phyloP scores from a whole-genome alignment of 495 filamentous ascomycete species.

The Penicillium nucicola region DNA sequence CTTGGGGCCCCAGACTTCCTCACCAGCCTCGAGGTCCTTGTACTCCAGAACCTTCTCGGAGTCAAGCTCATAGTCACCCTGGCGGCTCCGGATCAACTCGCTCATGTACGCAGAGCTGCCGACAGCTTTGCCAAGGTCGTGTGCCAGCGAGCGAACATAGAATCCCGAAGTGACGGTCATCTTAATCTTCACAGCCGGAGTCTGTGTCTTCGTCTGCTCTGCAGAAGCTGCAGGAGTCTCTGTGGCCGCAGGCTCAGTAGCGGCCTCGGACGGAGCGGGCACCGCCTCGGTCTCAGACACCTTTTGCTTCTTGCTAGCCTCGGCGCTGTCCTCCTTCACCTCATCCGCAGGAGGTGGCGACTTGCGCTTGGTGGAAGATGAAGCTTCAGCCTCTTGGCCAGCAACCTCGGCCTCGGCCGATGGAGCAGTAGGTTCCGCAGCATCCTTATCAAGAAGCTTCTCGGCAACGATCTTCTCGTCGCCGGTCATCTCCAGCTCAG shows the following conservation, averaged over 20 bases:
- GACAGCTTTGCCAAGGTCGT: constrained; percentile 83
- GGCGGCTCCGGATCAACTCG: constrained; percentile 72
- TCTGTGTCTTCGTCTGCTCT: constrained; percentile 30
- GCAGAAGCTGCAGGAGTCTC: constrained; percentile 7
- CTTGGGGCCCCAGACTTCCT: constrained; percentile 79
- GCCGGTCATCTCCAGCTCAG: constrained; percentile 65
- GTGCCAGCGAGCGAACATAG: constrained; percentile 90
- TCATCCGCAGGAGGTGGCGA: constrained; percentile 29
- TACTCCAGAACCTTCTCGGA: constrained; percentile 76
- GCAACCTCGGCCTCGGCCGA: constrained; percentile 20
- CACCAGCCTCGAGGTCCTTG: constrained; percentile 70
- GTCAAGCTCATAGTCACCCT: constrained; percentile 69
- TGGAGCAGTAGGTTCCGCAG: constrained; percentile 17
- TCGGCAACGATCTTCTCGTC: constrained; percentile 72
- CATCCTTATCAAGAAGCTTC: constrained; percentile 55
- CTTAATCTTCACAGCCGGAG: constrained; percentile 73
- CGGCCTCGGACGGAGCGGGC: constrained; percentile 12
- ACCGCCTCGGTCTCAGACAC: constrained; percentile 26
- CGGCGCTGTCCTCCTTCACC: constrained; percentile 14
- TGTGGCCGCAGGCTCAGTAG: constrained; percentile 12
- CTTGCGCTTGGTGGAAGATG: constrained; percentile 29
- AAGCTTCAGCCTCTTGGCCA: constrained; percentile 10
- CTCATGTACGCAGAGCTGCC: constrained; percentile 85
- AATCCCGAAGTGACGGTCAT: constrained; percentile 96
- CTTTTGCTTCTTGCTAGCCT: constrained; percentile 36